A percentile compares a stretch with the other conserved stretches of the same genome.
phyloP scores from a whole-genome alignment of 2,329 filamentous ascomycete species.

The Hortaea werneckii region DNA sequence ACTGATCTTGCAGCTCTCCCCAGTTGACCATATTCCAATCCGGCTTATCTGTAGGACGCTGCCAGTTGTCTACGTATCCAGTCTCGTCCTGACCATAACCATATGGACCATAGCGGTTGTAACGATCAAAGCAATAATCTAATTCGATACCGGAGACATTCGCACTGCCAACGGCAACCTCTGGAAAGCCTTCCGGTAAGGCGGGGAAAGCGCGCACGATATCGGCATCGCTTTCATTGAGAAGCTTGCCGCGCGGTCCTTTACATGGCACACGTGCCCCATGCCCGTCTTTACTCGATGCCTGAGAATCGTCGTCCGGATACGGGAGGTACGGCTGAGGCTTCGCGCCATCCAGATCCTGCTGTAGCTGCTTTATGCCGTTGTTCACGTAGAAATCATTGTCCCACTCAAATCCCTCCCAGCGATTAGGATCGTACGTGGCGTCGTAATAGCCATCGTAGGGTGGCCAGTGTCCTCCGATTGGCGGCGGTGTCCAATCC shows the following conservation, averaged over 20 bases:
- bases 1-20: slow-evolving; percentile 59
- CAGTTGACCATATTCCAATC: slow-evolving; percentile 59
- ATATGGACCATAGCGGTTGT: slow-evolving; percentile 44
- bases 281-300: slow-evolving; percentile 48
- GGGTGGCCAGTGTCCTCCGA: slow-evolving; percentile 34
- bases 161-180: slow-evolving; percentile 54
- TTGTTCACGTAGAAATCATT: slow-evolving; percentile 29
- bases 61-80: slow-evolving; percentile 25
- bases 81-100: slow-evolving; percentile 44
- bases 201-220: slow-evolving; percentile 52
- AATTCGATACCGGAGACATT: slow-evolving; percentile 50
- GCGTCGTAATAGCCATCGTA: slow-evolving; percentile 32
- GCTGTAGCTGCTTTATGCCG: slow-evolving; percentile 16
- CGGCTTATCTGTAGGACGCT: slow-evolving; percentile 26
- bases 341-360: slow-evolving; percentile 24
- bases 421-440: slow-evolving; percentile 39
- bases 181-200: slow-evolving; percentile 48
- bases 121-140: slow-evolving; percentile 56
- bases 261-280: slow-evolving; percentile 55
- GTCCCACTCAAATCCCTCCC: slow-evolving; percentile 37
- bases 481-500: slow-evolving; percentile 28
- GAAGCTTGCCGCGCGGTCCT: slow-evolving; percentile 44
- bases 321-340: slow-evolving; percentile 60
- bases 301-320: slow-evolving; percentile 54
- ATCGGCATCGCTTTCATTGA: slow-evolving; percentile 51